These are phyloP conservation scores for Leishmania arabica DNA, from an alignment of 208 protist genomes.

Conservation along the genomic window DNA sequence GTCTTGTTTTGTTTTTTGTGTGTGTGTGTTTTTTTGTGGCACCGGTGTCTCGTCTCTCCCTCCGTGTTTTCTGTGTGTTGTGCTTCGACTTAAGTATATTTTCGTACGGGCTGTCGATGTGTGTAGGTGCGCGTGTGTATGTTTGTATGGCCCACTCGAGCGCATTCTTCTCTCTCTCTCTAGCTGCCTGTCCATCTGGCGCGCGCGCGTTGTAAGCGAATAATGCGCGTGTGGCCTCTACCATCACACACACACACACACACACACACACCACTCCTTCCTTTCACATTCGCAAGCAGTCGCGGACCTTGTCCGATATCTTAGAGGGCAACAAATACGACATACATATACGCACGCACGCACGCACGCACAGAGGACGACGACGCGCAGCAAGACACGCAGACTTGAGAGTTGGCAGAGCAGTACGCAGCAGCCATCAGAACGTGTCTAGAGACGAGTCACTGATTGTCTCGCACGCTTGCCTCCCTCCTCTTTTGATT, in stretches of 20 bases:
- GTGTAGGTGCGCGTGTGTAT: background rate
- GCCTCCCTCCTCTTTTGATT: no score
- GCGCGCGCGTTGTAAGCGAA: no score
- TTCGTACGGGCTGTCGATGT: background rate
- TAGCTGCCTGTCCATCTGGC: no score
- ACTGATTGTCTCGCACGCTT: background rate
- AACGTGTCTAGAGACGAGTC: background rate
- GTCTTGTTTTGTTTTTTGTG: no score
- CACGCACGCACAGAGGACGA: background rate
- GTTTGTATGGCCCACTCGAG: background rate
- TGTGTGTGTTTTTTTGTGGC: no score
- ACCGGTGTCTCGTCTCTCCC: no score
- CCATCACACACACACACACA: no score
- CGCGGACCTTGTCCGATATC: background rate
- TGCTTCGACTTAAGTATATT: no score
- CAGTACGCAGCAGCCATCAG: background rate
- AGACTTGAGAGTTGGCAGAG: background rate
- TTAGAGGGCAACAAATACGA: background rate
- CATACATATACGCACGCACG: background rate
- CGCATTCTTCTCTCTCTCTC: no score
- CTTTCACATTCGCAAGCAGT: background rate
- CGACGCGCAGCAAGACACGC: background rate
- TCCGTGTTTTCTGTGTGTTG: no score
- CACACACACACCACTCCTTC: no score
- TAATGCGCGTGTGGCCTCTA: background rate